Evolutionary conservation across 2,329 filamentous ascomycete genomes (phyloP).

Genomic region (Fonsecaea nubica): DNA sequence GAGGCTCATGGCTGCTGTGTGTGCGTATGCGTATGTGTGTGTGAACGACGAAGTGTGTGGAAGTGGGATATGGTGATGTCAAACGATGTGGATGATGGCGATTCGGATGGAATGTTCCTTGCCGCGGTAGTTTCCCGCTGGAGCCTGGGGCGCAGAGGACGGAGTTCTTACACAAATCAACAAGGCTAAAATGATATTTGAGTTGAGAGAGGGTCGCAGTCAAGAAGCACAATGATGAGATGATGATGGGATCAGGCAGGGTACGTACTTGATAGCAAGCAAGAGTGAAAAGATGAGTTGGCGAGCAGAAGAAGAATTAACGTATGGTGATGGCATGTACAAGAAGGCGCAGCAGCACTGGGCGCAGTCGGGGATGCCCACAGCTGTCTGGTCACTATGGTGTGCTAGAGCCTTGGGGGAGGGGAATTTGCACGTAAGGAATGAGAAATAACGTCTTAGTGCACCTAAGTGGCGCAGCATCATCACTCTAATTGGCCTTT

Average conservation of each 20-base stretch:
- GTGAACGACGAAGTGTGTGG: neutral
- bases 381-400: neutral
- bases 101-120: conserved; percentile 6
- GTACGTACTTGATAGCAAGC: neutral
- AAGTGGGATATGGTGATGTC: conserved; percentile 22
- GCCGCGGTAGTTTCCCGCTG: conserved; percentile 12
- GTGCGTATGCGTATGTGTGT: conserved; percentile 12
- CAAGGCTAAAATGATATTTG: conserved; percentile 4
- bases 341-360: conserved; percentile 19
- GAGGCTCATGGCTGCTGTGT: conserved; percentile 24
- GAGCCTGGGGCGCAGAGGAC: conserved; percentile 13
- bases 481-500: conserved; percentile 14
- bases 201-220: neutral
- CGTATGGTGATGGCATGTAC: conserved; percentile 3
- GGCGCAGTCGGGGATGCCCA: conserved; percentile 8
- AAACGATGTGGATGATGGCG: conserved; percentile 8
- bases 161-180: conserved; percentile 14
- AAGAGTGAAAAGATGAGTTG: neutral
- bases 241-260: conserved; percentile 16
- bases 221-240: neutral
- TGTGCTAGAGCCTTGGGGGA: neutral
- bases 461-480: conserved; percentile 20
- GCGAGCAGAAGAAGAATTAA: neutral
- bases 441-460: neutral
- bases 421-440: neutral